Evolutionary conservation across 192 early-diverging fungal species (phyloP).

Genomic region (Obelidium mucronatum): DNA sequence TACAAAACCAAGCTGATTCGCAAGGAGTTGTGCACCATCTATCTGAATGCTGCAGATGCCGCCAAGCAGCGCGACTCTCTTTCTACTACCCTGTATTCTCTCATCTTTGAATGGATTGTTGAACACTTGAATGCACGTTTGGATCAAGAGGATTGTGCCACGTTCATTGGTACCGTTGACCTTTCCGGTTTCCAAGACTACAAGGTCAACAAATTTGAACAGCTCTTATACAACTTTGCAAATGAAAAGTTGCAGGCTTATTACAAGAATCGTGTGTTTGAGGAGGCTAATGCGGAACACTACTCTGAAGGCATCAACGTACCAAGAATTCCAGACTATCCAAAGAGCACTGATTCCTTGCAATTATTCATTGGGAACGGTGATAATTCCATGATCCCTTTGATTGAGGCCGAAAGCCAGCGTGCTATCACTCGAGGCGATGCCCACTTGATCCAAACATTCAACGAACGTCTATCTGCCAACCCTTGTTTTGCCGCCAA

Average conservation of each 20-base stretch:
- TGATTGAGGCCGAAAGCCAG: slow-evolving; percentile 33
- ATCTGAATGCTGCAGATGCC: slow-evolving; percentile 82
- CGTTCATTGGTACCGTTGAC: slow-evolving; percentile 88
- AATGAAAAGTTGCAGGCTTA: slow-evolving; percentile 71
- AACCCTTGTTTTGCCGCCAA: slow-evolving; percentile 29
- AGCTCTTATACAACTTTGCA: slow-evolving; percentile 58
- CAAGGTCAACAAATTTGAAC: slow-evolving; percentile 51
- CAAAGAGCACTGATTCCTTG: slow-evolving; percentile 53
- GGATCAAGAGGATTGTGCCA: slow-evolving; percentile 74
- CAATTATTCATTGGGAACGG: slow-evolving; percentile 60
- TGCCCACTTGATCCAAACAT: slow-evolving; percentile 37
- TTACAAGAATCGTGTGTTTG: slow-evolving; percentile 61
- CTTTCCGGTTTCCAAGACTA: slow-evolving; percentile 71
- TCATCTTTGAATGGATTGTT: slow-evolving; percentile 89
- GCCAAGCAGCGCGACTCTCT: slow-evolving; percentile 81
- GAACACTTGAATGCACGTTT: slow-evolving; percentile 89
- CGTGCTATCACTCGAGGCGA: slow-evolving; percentile 15
- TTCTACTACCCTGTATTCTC: slow-evolving; percentile 83
- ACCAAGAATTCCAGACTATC: slow-evolving; percentile 22
- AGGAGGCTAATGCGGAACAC: slow-evolving; percentile 60
- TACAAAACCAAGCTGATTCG: slow-evolving; percentile 85
- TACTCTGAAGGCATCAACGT: slow-evolving; percentile 57
- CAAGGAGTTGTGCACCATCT: slow-evolving; percentile 88
- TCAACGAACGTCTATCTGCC: slow-evolving; percentile 26
- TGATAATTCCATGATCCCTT: slow-evolving; percentile 9